Conservation (phyloP, 2,329 filamentous ascomycete species). For the Graphium sp. region DNA sequence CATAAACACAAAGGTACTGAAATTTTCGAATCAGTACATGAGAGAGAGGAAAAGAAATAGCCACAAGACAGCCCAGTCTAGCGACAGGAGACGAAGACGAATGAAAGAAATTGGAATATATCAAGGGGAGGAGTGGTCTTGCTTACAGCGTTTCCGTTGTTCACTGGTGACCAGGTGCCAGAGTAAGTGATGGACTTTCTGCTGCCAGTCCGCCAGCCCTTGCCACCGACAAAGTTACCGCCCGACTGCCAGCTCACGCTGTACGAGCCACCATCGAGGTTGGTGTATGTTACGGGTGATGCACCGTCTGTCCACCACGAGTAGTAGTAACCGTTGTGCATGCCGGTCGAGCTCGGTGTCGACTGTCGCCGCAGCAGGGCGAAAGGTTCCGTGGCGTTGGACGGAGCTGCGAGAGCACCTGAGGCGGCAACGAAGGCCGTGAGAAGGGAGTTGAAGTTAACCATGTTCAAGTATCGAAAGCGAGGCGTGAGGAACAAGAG, state of each 20-base stretch:
- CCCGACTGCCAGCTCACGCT: constrained; percentile 23
- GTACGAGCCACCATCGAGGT: constrained; percentile 24
- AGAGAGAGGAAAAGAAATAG: background rate
- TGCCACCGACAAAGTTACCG: constrained; percentile 39
- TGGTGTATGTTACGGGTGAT: constrained; percentile 24
- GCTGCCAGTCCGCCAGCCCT: constrained; percentile 38
- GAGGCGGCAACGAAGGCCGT: constrained; percentile 2
- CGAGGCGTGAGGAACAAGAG: no score
- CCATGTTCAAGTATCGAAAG: no score
- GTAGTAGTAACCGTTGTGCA: constrained; percentile 26
- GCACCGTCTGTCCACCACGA: constrained; percentile 30
- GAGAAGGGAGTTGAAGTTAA: constrained; percentile 2
- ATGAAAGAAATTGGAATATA: background rate
- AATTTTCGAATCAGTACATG: no score
- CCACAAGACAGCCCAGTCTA: no score
- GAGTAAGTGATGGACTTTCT: constrained; percentile 22
- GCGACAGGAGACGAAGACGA: background rate
- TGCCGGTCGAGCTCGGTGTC: constrained; percentile 18
- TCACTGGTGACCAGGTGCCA: constrained; percentile 11
- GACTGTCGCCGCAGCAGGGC: constrained; percentile 3
- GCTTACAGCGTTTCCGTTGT: constrained; percentile 11
- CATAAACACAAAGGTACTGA: constrained; percentile 19
- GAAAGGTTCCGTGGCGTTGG: constrained; percentile 2
- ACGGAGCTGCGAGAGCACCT: constrained; percentile 1
- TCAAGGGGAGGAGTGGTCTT: background rate